A percentile compares a stretch with the other conserved stretches of the same genome.
Evolutionary conservation across 805 yeast genomes (phyloP).

Genomic region (Wickerhamiella lipophila): DNA sequence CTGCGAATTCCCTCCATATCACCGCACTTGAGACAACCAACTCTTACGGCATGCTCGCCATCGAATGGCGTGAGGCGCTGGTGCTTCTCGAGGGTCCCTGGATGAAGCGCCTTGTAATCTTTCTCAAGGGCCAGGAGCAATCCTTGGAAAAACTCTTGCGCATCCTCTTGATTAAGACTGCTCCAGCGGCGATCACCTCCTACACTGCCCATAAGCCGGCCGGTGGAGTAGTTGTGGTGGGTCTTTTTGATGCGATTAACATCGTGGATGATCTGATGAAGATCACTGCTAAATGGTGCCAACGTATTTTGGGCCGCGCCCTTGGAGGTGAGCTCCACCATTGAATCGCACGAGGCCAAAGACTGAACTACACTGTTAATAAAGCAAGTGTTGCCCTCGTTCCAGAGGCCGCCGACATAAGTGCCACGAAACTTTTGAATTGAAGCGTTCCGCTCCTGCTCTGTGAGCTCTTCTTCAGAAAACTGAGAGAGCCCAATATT

Average conservation of each 20-base stretch:
- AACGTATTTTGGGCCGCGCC: constrained; percentile 24
- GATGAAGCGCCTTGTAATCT: constrained; percentile 20
- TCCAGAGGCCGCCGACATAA: constrained; percentile 69
- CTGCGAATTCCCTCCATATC: constrained; percentile 87
- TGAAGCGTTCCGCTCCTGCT: constrained; percentile 18
- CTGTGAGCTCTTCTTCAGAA: constrained; percentile 21
- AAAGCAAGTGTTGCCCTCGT: constrained; percentile 90
- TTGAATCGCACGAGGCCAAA: constrained; percentile 57
- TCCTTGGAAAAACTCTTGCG: constrained; percentile 85
- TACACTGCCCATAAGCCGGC: constrained; percentile 18
- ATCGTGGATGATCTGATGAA: constrained; percentile 20
- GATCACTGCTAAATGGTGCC: constrained; percentile 18
- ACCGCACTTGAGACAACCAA: constrained; percentile 83
- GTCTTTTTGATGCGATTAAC: constrained; percentile 24
- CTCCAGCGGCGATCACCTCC: constrained; percentile 42
- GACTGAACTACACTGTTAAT: constrained; percentile 85
- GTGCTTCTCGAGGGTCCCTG: constrained; percentile 9
- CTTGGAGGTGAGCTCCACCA: constrained; percentile 43
- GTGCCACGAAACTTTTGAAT: constrained; percentile 20
- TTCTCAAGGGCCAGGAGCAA: constrained; percentile 26
- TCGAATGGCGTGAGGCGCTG: constrained; percentile 78
- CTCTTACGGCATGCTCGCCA: constrained; percentile 76
- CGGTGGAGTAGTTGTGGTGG: constrained; percentile 24
- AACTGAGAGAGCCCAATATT: constrained; percentile 20
- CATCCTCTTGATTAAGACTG: constrained; percentile 91